Percentiles rank a stretch among this genome's conserved stretches.
phyloP scores from a whole-genome alignment of 2,329 filamentous ascomycete species.

The Diaporthe longicolla region DNA sequence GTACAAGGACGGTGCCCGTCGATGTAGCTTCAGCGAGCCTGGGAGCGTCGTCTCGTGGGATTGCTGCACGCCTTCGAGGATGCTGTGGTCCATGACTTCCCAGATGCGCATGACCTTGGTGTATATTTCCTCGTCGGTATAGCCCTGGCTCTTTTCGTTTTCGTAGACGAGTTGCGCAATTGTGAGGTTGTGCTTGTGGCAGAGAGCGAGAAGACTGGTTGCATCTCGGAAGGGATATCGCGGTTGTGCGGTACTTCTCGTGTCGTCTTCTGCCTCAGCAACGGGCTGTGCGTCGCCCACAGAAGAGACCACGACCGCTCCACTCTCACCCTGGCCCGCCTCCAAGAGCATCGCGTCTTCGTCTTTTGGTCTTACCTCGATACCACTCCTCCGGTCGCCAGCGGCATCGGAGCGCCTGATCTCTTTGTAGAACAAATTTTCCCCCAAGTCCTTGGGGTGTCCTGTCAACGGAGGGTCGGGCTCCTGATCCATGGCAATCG shows the following conservation, averaged over 20 bases:
- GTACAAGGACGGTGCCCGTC: conserved; percentile 62
- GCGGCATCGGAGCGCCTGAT: conserved; percentile 62
- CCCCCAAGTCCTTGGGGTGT: conserved; percentile 64
- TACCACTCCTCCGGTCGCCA: conserved; percentile 60
- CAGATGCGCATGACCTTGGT: conserved; percentile 64
- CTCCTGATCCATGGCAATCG: conserved; percentile 34
- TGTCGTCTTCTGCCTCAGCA: conserved; percentile 30
- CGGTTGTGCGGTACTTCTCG: conserved; percentile 51
- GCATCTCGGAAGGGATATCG: conserved; percentile 64
- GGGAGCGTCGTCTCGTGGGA: conserved; percentile 58
- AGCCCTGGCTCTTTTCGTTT: conserved; percentile 66
- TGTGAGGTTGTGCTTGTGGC: conserved; percentile 64
- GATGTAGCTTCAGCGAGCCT: conserved; percentile 62
- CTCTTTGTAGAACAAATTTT: conserved; percentile 67
- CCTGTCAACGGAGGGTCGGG: neutral
- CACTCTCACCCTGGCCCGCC: conserved; percentile 14
- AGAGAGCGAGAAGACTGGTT: conserved; percentile 60
- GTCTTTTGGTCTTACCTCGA: conserved; percentile 57
- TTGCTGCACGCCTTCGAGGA: conserved; percentile 63
- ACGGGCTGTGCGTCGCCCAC: conserved; percentile 42
- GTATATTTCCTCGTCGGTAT: conserved; percentile 63
- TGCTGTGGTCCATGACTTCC: conserved; percentile 67
- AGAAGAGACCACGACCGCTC: conserved; percentile 43
- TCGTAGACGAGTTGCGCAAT: conserved; percentile 67
- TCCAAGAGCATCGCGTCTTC: conserved; percentile 42